Evolutionary conservation across 78 protist genomes (phyloP), one percentile per base, ranked within the genome.

Genomic region (Dictyostelium capitatum): DNA sequence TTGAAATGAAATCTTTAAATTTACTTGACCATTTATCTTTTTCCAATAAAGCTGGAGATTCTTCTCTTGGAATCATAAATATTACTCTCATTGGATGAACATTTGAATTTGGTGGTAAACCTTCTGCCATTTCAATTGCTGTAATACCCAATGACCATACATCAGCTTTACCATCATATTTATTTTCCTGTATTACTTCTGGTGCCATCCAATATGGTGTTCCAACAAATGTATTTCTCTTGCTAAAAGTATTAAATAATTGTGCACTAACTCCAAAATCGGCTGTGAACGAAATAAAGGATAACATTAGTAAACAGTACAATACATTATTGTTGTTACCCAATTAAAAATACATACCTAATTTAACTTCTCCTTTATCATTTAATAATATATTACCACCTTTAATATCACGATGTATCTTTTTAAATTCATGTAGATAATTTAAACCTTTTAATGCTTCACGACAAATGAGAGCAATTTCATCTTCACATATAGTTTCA

Each of bases 381-480:
- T 96, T 41, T 54, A 98, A 90, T 9, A 99, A 96, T 2, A 98
- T 65, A 83, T 99, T 98, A 37, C 51, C 81, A 85, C 97, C 99
- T 82, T 98, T 98, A 80, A 99, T 98, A 79, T 99, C 99, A 1
- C 99, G 89, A 79, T 98, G 99, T 9, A 99, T 97, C 56, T 97
- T 98, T 48, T 96, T 87, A 25, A 37, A 78, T 47, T 74, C 82
- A 25, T 92, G 96, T 51, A 92, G 48, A 72, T 82, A 92, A 23
- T 48, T 77, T 73, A 92, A 81, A 41, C 96, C 96, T 59, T 78
- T 74, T 7, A 98, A 90, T 19, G 89, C 69, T 78, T 98, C 99
- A 19, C 96, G 47, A 48, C 98, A 67, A 30, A 99, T 97, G 73
- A 96, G 43, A 15, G 98, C 95, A 11, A 98, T 97, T 20, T 95